A percentile compares a stretch with the other conserved stretches of the same genome.
phyloP scores from a whole-genome alignment of 345 rosid genomes.

The Cardamine chenopodiifolia region DNA sequence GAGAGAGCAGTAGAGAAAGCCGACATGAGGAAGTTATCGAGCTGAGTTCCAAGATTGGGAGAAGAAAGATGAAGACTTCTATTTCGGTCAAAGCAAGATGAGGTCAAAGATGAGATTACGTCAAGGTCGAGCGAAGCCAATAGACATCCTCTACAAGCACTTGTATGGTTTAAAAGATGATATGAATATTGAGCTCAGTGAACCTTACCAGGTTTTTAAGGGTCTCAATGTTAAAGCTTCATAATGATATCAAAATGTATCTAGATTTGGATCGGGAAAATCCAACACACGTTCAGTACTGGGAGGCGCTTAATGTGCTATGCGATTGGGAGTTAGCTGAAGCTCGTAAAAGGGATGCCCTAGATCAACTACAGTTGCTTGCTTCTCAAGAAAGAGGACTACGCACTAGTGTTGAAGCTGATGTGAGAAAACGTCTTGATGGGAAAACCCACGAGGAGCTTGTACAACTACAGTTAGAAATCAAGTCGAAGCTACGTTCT shows the following conservation, averaged over 20 bases:
- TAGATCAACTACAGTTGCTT: constrained; percentile 65
- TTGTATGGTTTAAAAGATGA: constrained; percentile 68
- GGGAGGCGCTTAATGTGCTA: constrained; percentile 88
- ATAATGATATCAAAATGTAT: constrained; percentile 87
- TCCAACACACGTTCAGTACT: constrained; percentile 63
- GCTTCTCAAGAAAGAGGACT: constrained; percentile 87
- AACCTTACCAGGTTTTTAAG: constrained; percentile 89
- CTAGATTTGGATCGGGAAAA: constrained; percentile 77
- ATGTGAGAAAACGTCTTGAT: constrained; percentile 71
- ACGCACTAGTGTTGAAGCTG: constrained; percentile 82
- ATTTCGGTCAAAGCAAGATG: constrained; percentile 89
- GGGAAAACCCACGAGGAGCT: constrained; percentile 76
- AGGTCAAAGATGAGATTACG: constrained; percentile 77
- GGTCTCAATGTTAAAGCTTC: constrained; percentile 79
- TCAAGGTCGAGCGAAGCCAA: constrained; percentile 87
- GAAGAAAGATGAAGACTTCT: constrained; percentile 95
- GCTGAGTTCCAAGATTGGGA: constrained; percentile 98
- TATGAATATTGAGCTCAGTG: constrained; percentile 71
- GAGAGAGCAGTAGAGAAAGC: constrained; percentile 90
- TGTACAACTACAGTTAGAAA: constrained; percentile 61
- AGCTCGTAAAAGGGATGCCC: constrained; percentile 76
- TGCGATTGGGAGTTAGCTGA: constrained; percentile 93
- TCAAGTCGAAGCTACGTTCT: constrained; percentile 73
- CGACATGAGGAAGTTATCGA: constrained; percentile 86
- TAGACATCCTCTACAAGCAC: constrained; percentile 75